phyloP scores from a whole-genome alignment of 192 early-diverging fungal species.

The Kickxella alabastrina region DNA sequence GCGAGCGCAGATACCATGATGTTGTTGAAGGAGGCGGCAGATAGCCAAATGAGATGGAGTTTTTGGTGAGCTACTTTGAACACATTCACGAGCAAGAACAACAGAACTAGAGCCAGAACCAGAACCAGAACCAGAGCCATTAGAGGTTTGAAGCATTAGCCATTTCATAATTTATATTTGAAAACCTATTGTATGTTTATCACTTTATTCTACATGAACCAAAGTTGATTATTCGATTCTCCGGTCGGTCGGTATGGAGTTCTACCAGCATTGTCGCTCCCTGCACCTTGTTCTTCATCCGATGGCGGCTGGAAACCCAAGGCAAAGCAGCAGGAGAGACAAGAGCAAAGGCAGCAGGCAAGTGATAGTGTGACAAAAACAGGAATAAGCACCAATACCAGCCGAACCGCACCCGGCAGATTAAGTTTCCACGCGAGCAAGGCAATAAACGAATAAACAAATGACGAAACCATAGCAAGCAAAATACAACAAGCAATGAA shows the following conservation, averaged over 20 bases:
- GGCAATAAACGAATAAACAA: conserved; percentile 55
- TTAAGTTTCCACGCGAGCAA: conserved; percentile 54
- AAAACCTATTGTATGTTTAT: neutral
- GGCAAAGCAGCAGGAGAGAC: conserved; percentile 28
- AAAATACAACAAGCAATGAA: conserved; percentile 48
- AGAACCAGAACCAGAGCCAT: neutral
- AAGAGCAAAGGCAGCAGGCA: conserved; percentile 44
- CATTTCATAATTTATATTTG: neutral
- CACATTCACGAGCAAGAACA: neutral
- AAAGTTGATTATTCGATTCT: neutral
- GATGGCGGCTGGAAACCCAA: conserved; percentile 37
- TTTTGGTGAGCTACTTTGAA: conserved; percentile 20
- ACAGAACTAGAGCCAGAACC: too few species aligned
- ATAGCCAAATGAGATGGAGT: conserved; percentile 25
- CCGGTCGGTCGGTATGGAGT: neutral
- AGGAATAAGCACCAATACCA: conserved; percentile 63
- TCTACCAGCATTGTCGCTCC: neutral
- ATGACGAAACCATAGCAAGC: conserved; percentile 36
- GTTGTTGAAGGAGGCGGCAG: conserved; percentile 1
- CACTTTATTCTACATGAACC: neutral
- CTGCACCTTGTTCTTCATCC: conserved; percentile 25
- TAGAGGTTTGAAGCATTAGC: neutral
- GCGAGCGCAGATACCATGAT: conserved; percentile 1
- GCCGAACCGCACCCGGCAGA: conserved; percentile 40
- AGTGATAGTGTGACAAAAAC: conserved; percentile 57